Evolutionary conservation across 306 rosid species (phyloP), one percentile per base, ranked within the genome.

Genomic region (Dalbergia oliveri): DNA sequence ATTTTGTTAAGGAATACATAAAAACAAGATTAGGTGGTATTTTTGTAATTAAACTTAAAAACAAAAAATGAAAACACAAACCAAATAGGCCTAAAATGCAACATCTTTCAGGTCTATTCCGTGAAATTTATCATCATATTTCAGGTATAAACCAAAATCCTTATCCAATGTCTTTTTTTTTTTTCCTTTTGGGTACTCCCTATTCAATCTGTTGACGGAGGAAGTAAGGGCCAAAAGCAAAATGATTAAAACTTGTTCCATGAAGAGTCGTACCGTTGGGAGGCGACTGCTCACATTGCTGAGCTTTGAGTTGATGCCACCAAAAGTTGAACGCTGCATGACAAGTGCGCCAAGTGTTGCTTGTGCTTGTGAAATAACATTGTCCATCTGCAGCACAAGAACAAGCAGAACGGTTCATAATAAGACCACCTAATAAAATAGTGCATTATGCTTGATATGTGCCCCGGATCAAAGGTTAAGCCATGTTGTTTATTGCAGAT

Each of bases 261-360:
- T 6, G 58, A 59, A 74, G 84, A 59, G 76, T 60, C 86, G 79
- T 93, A 96, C 98, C 84, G 94, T 84, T 13, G 99, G 99, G 31
- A 96, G 97, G 66, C 99, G 98, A 83, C 98, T 89, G 89, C 97
- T 83, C 70, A 96, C 87, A 18, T 96, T 96, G 83, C 97, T 85
- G 83, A 93, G 97, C 97, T 96, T 96, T 37, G 87, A 96, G 78
- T 93, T 96, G 87, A 93, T 91, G 67, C 99, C 99, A 4, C 99
- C 89, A 67, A 96, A 96, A 33, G 97, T 93, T 10, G 98, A 96
- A 62, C 99, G 97, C 77, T 93, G 99, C 84, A 88, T 78, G 77
- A 82, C 98, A 85, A 96, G 98, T 56, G 93, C 74, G 53, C 98
- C 99, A 0, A 93, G 88, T 62, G 99, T 96, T 72, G 98, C 97